These are phyloP conservation scores for Polyplosphaeria fusca DNA, from an alignment of 495 filamentous ascomycete species.

Conservation along the genomic window DNA sequence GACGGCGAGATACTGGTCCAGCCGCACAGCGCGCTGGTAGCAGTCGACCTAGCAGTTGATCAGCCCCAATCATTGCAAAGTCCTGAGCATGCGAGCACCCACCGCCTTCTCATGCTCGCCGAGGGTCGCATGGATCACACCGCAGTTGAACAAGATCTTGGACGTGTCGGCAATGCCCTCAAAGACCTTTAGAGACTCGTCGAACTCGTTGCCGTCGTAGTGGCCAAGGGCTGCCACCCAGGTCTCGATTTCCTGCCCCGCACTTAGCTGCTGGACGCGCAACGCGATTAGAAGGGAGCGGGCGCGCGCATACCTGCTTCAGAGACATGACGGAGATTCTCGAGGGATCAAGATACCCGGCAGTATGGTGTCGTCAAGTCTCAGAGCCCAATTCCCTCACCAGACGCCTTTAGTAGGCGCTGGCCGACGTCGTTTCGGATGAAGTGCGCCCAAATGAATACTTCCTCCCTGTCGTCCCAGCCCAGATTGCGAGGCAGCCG, in stretches of 20 bases:
- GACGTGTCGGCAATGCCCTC: constrained; percentile 89
- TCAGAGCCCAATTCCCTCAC: not conserved
- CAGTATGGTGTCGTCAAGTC: constrained; percentile 35
- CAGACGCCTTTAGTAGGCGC: no score
- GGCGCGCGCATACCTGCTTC: constrained; percentile 32
- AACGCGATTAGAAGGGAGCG: not conserved
- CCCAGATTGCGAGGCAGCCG: not conserved
- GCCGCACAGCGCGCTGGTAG: constrained; percentile 82
- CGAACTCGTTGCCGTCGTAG: constrained; percentile 97
- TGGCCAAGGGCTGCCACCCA: constrained; percentile 89
- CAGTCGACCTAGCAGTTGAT: constrained; percentile 69
- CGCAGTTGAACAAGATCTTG: constrained; percentile 98
- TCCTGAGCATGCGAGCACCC: constrained; percentile 41
- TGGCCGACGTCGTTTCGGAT: constrained; percentile 1
- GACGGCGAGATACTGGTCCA: constrained; percentile 93
- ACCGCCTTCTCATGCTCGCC: constrained; percentile 95
- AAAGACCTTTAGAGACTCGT: constrained; percentile 77
- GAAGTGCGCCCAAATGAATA: constrained; percentile 1
- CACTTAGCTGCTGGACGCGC: constrained; percentile 23
- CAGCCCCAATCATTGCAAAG: constrained; percentile 10
- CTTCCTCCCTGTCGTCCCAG: not conserved
- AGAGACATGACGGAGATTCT: constrained; percentile 35
- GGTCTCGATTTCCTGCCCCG: constrained; percentile 88
- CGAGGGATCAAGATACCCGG: constrained; percentile 19
- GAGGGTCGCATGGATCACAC: constrained; percentile 96